A percentile compares a stretch with the other conserved stretches of the same genome.
Evolutionary conservation across 208 protist species (phyloP).

Genomic region (Wallacemonas sp.): DNA sequence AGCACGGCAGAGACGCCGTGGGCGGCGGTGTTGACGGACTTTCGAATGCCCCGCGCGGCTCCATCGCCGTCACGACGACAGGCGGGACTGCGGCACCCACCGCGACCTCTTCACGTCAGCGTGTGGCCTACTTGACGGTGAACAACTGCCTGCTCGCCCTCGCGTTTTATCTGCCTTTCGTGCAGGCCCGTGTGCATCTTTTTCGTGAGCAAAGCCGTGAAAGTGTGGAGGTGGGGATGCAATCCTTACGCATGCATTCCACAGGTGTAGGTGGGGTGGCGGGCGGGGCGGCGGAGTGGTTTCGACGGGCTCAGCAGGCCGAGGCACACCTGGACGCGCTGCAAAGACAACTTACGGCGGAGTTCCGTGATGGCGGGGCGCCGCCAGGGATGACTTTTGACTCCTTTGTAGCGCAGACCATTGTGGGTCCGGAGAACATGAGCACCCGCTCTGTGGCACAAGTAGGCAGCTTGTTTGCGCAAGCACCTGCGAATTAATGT

Average conservation of each 20-base stretch:
- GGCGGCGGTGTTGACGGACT: too few relatives aligned
- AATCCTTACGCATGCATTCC: background rate
- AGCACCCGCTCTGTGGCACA: background rate
- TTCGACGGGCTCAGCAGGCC: slow-evolving; percentile 11
- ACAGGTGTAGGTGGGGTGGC: slow-evolving; percentile 22
- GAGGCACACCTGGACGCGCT: background rate
- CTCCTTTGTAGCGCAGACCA: background rate
- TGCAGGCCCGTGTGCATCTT: slow-evolving; percentile 28
- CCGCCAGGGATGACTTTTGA: background rate
- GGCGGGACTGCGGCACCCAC: background rate
- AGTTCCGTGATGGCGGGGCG: background rate
- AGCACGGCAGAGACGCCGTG: too few relatives aligned
- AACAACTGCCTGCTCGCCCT: slow-evolving; percentile 29
- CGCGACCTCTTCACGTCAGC: background rate
- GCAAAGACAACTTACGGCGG: background rate
- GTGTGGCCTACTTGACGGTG: slow-evolving; percentile 20
- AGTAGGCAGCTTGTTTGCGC: slow-evolving; percentile 1
- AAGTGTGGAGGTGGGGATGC: background rate
- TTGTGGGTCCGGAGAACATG: background rate
- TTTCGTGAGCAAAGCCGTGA: slow-evolving; percentile 25
- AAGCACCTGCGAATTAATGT: too few relatives aligned
- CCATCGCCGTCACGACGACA: too few relatives aligned
- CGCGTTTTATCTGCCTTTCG: slow-evolving; percentile 48
- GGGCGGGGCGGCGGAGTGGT: slow-evolving; percentile 21
- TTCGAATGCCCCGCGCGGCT: too few relatives aligned